phyloP scores from a whole-genome alignment of 345 rosid species.

The Eucalyptus dawsonii region DNA sequence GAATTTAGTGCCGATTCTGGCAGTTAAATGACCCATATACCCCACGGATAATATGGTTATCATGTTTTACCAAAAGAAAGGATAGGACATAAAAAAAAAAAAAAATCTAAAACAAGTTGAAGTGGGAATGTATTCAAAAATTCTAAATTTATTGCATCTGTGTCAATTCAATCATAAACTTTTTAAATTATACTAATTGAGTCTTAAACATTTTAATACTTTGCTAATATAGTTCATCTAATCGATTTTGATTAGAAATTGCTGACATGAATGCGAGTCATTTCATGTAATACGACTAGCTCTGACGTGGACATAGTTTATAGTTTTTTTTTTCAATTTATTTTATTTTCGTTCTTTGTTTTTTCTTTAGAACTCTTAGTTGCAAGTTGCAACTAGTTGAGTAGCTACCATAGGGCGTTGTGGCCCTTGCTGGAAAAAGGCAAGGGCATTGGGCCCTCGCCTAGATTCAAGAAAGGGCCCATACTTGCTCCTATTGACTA shows the following conservation, averaged over 20 bases:
- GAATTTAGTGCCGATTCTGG: background rate
- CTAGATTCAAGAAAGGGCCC: too few species aligned
- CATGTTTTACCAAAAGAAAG: background rate
- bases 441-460: background rate
- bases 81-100: background rate
- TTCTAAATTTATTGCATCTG: too few species aligned
- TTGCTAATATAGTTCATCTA: fast-evolving
- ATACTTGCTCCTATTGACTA: background rate
- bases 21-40: background rate
- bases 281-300: fast-evolving
- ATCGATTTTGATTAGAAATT: too few species aligned
- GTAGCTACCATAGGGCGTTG: background rate
- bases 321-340: too few species aligned
- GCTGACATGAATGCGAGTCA: fast-evolving
- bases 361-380: too few species aligned
- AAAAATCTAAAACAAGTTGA: background rate
- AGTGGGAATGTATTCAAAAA: background rate
- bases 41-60: background rate
- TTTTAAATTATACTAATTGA: too few species aligned
- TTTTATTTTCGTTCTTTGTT: too few species aligned
- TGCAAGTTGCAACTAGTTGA: fast-evolving
- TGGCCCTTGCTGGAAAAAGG: too few species aligned
- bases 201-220: too few species aligned
- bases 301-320: fast-evolving
- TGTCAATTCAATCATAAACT: too few species aligned